These are phyloP conservation scores for Pseudonitzschia delicatissima DNA, from an alignment of 108 stramenopile genomes.

Conservation along the genomic window DNA sequence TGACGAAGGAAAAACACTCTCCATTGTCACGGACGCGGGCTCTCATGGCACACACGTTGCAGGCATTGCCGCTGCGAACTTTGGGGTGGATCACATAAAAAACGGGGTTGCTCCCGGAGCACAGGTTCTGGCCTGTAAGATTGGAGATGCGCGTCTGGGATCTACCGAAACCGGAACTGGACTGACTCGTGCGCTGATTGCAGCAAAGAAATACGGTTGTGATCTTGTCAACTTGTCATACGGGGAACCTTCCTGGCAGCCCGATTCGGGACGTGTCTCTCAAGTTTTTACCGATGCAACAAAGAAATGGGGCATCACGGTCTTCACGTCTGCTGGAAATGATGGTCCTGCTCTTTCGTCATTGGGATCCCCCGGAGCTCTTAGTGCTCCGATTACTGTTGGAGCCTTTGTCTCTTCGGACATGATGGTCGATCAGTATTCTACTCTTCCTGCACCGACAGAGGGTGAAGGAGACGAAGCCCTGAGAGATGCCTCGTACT, in stretches of 20 bases:
- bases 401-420: slow-evolving; percentile 79
- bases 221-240: slow-evolving; percentile 89
- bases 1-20: slow-evolving; percentile 66
- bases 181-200: slow-evolving; percentile 76
- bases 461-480: slow-evolving; percentile 22
- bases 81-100: slow-evolving; percentile 26
- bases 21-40: slow-evolving; percentile 80
- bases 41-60: slow-evolving; percentile 94
- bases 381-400: slow-evolving; percentile 54
- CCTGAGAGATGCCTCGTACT: slow-evolving; percentile 56
- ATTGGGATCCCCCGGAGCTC: slow-evolving; percentile 82
- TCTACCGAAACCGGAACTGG: slow-evolving; percentile 88
- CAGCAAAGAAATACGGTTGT: slow-evolving; percentile 62
- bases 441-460: neutral
- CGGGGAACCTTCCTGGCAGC: slow-evolving; percentile 71
- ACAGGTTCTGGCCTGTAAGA: slow-evolving; percentile 80
- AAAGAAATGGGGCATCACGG: slow-evolving; percentile 69
- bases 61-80: slow-evolving; percentile 73
- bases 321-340: slow-evolving; percentile 82
- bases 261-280: slow-evolving; percentile 57
- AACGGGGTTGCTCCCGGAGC: slow-evolving; percentile 93
- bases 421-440: slow-evolving; percentile 72
- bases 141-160: slow-evolving; percentile 86
- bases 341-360: slow-evolving; percentile 89
- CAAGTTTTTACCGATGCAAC: slow-evolving; percentile 68